Evolutionary conservation across 352 stramenopile species (phyloP), one percentile per base, ranked within the genome.

Genomic region (Phytophthora pluvialis): DNA sequence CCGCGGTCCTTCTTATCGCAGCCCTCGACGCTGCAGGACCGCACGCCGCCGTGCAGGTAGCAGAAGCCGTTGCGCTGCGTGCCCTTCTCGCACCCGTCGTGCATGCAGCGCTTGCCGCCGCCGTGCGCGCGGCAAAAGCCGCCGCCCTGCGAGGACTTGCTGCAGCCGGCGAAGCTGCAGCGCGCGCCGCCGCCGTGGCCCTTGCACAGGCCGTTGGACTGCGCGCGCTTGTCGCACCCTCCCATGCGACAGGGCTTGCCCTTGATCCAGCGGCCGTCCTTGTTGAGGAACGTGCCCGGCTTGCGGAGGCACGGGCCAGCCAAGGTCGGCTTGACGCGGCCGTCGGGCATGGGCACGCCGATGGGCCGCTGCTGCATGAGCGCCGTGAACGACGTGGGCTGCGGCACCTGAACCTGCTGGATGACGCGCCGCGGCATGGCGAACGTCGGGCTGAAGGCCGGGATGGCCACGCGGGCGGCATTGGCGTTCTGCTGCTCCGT

Each of bases 231-330:
- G 52, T 92, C 83, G 49, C 85, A 93, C 15, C 72, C 72, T 58
- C 83, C 73, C 64, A 88, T 84, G 48, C 78, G 80, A 66, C 85
- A 94, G 8, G 81, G 83, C 65, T 94, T 94, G 71, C 85, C 85
- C 72, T 93, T 93, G 73, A 93, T 93, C 85, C 85, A 94, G 2
- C 85, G 85, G n/a, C 85, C 85, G 61, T 94, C 85, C 78, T 94
- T 94, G 71, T 94, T 94, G 10, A 94, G 71, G 68, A 94, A 94
- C n/a, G 85, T 94, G 28, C 85, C 85, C 3, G 85, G 83, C 50
- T 90, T 90, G 56, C 85, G 83, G 9, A 84, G 66, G 46, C 78
- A 83, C 29, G 81, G 72, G 33, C 74, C 67, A 13, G 46, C 58
- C 38, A 67, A 66, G n/a, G 69, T 60, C 33, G 72, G 39, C 28